A percentile compares a stretch with the other conserved stretches of the same genome.
These are phyloP conservation scores for Sugiyamaella pinicola DNA, from an alignment of 1,139 yeast species.

Conservation along the genomic window DNA sequence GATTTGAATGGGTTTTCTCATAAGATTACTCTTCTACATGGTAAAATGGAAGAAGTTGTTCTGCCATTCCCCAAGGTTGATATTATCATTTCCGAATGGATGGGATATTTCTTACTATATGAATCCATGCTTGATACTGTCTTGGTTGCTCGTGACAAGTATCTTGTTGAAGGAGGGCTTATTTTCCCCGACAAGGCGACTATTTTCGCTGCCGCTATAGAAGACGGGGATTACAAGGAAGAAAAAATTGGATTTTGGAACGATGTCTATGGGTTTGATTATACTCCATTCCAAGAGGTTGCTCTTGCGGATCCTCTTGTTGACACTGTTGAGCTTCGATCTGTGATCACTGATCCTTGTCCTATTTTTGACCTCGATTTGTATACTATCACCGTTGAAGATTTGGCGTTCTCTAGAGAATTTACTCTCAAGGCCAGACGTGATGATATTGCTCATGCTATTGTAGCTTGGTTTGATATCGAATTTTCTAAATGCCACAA, in stretches of 20 bases:
- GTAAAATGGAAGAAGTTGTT: constrained; percentile 90
- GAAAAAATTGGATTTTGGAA: constrained; percentile 96
- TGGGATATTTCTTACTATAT: constrained; percentile 95
- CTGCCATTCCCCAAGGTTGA: constrained; percentile 82
- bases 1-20: constrained; percentile 82
- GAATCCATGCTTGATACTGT: constrained; percentile 99
- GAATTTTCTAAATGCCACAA: constrained; percentile 62
- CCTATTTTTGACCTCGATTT: constrained; percentile 82
- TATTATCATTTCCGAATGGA: constrained; percentile 97
- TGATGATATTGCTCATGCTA: constrained; percentile 83
- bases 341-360: constrained; percentile 72
- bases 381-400: constrained; percentile 82
- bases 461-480: constrained; percentile 93
- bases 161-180: constrained; percentile 82
- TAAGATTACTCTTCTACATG: constrained; percentile 85
- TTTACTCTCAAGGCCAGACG: constrained; percentile 74
- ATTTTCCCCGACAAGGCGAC: constrained; percentile 95
- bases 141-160: constrained; percentile 88
- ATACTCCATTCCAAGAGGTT: constrained; percentile 66
- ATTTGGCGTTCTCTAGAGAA: constrained; percentile 69
- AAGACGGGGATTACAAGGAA: constrained; percentile 90
- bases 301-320: constrained; percentile 95
- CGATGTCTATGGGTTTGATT: constrained; percentile 95
- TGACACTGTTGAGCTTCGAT: constrained; percentile 80
- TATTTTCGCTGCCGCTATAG: constrained; percentile 89